Base-by-base conservation (phyloP, 768 basidiomycete species). In the Boletus subcaerulescens region DNA sequence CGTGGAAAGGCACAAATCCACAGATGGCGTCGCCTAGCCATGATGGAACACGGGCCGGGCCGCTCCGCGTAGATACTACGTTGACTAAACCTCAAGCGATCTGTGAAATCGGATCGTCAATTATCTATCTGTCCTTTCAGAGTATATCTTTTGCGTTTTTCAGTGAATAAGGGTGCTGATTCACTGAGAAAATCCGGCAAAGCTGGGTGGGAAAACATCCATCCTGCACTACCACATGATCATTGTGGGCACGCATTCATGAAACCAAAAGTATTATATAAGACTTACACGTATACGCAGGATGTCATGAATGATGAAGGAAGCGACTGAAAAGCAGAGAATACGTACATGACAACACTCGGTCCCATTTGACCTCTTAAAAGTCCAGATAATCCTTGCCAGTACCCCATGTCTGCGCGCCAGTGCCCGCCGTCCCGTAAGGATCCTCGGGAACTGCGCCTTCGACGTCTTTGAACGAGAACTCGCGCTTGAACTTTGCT, bases 401-500 rank as follows among this genome's bases (percentile, higher is more conserved):
- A 22, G 74, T 71, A 43, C 75, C 71, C 80, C 80, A 80, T 31
- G 72, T 73, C 43, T 69, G 65, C 33, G 70, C 77, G 18, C 74
- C 68, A 1, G 73, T 71, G n/a, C 73, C 72, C 3, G 66, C 63
- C 2, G 71, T 70, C 35, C 81, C 81, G 62, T 83, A 82, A 11
- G 81, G 78, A 50, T 83, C 81, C 39, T 81, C 81, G 15, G 65
- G 63, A 3, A 66, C 68, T 14, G 61, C 60, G 11, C 78, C 80
- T 55, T 88, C 86, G 5, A 81, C 82, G 55, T 89, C 88, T 65
- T 87, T 88, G 71, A 85, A 87, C 38, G 85, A 83, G 69, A 91
- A 91, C 73, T 91, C 89, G 46, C 88, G 80, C 70, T 86, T 87
- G 73, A 92, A 91, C 65, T 89, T 89, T 44, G 77, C 76, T 69